Base-by-base conservation (phyloP, 2,329 filamentous ascomycete species). In the Claviceps pazoutovae region DNA sequence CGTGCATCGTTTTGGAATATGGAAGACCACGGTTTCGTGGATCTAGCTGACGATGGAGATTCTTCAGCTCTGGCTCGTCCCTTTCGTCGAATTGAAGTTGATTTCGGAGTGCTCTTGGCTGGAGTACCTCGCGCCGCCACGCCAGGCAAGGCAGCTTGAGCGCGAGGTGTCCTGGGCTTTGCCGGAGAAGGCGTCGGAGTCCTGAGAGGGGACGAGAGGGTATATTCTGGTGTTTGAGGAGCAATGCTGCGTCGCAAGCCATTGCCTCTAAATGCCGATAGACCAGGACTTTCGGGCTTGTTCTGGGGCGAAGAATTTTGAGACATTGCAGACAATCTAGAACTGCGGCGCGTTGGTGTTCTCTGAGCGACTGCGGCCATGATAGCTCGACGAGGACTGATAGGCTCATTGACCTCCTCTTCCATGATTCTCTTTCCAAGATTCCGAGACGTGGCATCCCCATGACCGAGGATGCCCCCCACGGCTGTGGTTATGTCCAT, bases 401-500 rank as follows among this genome's bases (percentile, higher is more conserved):
- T 72, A 30, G 78, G 68, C 55, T 69, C 64, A 56, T 78, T 71
- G 14, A 68, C 73, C 59, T 83, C 80, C 56, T 76, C 66, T 57
- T 82, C 78, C 76, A 82, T 79, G 13, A 78, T 62, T 46, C 72
- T 71, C 61, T 78, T 82, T 8, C 74, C 78, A 38, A 66, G 61
- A 56, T 68, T 56, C 38, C 60, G 60, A 8, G 59, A 59, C n/a
- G 53, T 56, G 9, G 56, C 56, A 64, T 70, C 53, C n/a, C 51
- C 57, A 37, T 58, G 62, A 23, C 55, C 63, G 61, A 85, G 68
- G 49, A 88, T 86, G 8, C 74, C 72, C 9, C 83, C 83, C 46
- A 85, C 70, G 5, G 76, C 78, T 46, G 72, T 72, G 2, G 83
- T 86, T 62, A 86, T 79, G 46, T 86, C 82, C 82, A 86, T 86